Base-by-base conservation (phyloP, 129 eudicot genomes). In the Centrapalus pauciflorus region DNA sequence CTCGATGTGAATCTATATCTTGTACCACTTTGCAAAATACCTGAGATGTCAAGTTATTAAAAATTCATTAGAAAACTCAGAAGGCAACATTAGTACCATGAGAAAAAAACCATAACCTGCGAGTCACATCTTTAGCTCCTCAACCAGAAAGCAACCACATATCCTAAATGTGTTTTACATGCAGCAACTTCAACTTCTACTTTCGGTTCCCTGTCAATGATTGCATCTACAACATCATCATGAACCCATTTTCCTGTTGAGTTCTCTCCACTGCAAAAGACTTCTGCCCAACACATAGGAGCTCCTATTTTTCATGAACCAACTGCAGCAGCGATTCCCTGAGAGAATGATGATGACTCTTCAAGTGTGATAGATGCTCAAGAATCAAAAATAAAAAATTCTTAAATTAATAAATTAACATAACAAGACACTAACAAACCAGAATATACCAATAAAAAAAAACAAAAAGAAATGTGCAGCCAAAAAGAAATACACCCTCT, bases 41-140 rank as follows among this genome's bases (percentile, higher is more conserved):
- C 98, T 92, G 81, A 55, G 81, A 72, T 46, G 52, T 32, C 11
- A 56, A 60, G 13, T 9, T 66, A 40, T n/a, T 32, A 17, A 7
- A 35, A 32, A 49, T 62, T 37, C 28, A 37, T 35, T 27, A 27
- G 7, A 62, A 7, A 67, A 33, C 13, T 11, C 40, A 28, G 26
- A 50, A 7, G 28, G 17, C 6, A 10, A 41, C 14, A 0, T 13
- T 13, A 41, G 13, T 41, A n/a, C n/a, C n/a, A n/a, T n/a, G 34
- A 45, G 51, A 34, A 76, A 49, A 13, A 52, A 61, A 24, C 55
- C n/a, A 32, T 58, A 28, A 92, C 98, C 98, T 88, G 84, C 96
- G 98, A 16, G 98, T 93, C 43, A 93, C 98, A 35, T 93, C 98
- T 82, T 93, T 93, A 77, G 92, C 98, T 67, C 98, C 98, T 70